Conservation (phyloP, 345 rosid species). For the Euphorbia pulcherrima region DNA sequence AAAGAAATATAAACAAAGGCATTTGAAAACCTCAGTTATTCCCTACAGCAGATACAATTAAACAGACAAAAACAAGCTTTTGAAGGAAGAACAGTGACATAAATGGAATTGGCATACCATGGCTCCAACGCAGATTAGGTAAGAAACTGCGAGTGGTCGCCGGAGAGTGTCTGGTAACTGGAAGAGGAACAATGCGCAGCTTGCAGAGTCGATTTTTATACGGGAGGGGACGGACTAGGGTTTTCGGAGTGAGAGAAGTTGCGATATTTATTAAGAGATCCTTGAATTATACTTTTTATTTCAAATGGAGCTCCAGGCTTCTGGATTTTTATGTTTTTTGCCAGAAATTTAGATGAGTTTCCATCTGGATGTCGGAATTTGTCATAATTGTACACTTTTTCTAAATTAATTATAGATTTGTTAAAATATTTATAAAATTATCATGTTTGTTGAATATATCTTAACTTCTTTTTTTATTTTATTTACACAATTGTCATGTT, state of each 20-base stretch:
- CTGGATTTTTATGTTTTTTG: not conserved
- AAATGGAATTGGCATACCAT: conserved; percentile 7
- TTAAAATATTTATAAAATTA: too few species aligned
- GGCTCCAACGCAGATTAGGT: not conserved
- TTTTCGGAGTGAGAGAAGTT: not conserved
- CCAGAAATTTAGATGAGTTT: not conserved
- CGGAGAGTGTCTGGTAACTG: not conserved
- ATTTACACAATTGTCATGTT: too few species aligned
- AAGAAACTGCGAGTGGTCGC: not conserved
- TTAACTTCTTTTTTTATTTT: too few species aligned
- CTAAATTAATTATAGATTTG: too few species aligned
- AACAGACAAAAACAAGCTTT: not conserved
- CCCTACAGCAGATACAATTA: not conserved
- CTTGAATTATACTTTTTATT: not conserved
- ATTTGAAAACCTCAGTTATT: not conserved
- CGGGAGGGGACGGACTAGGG: conserved; percentile 8
- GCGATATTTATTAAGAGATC: not conserved
- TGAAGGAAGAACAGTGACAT: not conserved
- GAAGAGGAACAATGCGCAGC: not conserved
- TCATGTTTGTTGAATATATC: too few species aligned
- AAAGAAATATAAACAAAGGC: not conserved
- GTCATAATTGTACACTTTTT: too few species aligned
- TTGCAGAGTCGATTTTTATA: not conserved
- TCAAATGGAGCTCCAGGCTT: not conserved
- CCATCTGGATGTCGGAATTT: not conserved